Evolutionary conservation across 2,329 filamentous ascomycete genomes (phyloP).

Genomic region (Aspergillus sp.): DNA sequence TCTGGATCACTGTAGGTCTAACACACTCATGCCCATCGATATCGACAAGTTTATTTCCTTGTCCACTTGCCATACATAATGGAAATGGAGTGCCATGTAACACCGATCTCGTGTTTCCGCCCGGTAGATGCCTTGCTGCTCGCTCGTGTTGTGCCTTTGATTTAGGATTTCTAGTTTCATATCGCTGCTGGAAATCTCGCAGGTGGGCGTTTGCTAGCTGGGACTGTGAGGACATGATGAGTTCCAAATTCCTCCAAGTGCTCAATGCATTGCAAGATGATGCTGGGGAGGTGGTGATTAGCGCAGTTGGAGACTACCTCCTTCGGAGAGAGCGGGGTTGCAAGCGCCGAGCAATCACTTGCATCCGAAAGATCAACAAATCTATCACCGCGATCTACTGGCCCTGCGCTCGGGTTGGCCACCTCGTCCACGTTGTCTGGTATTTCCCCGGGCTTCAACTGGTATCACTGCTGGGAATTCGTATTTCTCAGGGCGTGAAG

Average conservation of each 20-base stretch:
- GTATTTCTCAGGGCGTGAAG: neutral
- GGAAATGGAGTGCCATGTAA: conserved; percentile 22
- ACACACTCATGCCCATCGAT: conserved; percentile 19
- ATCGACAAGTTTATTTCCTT: conserved; percentile 12
- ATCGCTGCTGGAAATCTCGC: neutral
- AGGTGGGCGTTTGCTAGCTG: neutral
- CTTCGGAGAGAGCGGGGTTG: neutral
- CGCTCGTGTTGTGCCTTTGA: conserved; percentile 17
- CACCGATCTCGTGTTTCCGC: conserved; percentile 33
- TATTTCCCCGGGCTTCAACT: neutral
- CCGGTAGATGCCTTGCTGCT: conserved; percentile 26
- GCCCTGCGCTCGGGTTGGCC: neutral
- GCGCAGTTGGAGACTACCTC: neutral
- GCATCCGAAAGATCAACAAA: too few relatives aligned
- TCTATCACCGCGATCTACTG: neutral
- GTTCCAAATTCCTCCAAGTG: too few relatives aligned
- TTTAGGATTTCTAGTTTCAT: conserved; percentile 5
- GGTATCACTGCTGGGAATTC: neutral
- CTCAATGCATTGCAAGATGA: neutral
- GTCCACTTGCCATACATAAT: conserved; percentile 14
- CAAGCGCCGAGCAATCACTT: too few relatives aligned
- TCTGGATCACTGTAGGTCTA: neutral
- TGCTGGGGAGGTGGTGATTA: neutral
- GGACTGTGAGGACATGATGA: neutral
- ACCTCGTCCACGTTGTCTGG: neutral